Percentiles rank a stretch among this genome's conserved stretches.
These are phyloP conservation scores for Serendipita vermifera DNA, from an alignment of 768 basidiomycete genomes.

Conservation along the genomic window DNA sequence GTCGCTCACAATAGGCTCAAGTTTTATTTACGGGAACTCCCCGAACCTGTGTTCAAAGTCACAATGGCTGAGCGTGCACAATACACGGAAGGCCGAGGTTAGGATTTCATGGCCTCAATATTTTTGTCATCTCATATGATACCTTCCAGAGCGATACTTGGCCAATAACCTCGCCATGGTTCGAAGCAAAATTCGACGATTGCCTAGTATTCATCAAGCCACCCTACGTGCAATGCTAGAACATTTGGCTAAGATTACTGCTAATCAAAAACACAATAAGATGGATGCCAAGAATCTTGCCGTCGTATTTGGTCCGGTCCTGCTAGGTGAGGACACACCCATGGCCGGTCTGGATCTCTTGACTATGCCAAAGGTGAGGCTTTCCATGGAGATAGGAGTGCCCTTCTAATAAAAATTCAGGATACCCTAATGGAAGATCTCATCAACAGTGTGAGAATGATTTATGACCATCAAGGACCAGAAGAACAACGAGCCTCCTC, in stretches of 20 bases:
- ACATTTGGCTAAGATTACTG: conserved; percentile 62
- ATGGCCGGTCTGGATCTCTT: conserved; percentile 23
- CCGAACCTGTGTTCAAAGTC: conserved; percentile 80
- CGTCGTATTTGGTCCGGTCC: conserved; percentile 76
- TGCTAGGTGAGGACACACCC: conserved; percentile 87
- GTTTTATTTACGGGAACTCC: conserved; percentile 74
- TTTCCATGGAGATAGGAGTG: not conserved
- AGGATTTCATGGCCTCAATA: conserved; percentile 12
- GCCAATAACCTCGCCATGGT: conserved; percentile 59
- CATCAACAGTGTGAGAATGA: conserved; percentile 49
- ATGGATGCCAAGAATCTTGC: conserved; percentile 91
- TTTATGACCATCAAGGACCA: conserved; percentile 42
- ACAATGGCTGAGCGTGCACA: conserved; percentile 69
- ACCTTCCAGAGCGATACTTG: conserved; percentile 49
- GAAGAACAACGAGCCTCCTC: conserved; percentile 33
- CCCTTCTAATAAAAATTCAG: conserved; percentile 23
- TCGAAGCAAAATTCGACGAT: conserved; percentile 71
- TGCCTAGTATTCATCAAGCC: conserved; percentile 74
- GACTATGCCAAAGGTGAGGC: not conserved
- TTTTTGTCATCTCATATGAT: not conserved
- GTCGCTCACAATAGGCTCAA: conserved; percentile 20
- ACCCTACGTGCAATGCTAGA: conserved; percentile 71
- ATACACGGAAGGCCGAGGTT: conserved; percentile 66
- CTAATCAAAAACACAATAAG: conserved; percentile 63
- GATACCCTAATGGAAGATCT: conserved; percentile 76